Conservation (phyloP, 2,329 filamentous ascomycete species). For the Sclerotinia trifoliorum region DNA sequence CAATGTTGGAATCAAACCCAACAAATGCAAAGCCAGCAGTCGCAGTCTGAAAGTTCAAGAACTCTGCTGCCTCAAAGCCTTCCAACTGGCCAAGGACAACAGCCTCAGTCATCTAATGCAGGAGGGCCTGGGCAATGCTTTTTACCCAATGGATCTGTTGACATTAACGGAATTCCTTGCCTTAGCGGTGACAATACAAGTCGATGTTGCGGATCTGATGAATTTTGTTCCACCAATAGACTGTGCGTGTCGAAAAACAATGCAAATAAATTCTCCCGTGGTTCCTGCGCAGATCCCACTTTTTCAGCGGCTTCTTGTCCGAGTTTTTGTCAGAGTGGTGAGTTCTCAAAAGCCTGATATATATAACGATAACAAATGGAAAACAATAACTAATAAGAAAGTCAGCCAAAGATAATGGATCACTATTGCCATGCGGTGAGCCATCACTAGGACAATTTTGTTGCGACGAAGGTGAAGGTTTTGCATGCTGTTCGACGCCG, state of each 20-base stretch:
- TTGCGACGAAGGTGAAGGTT: constrained; percentile 28
- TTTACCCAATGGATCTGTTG: constrained; percentile 22
- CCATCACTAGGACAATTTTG: constrained; percentile 26
- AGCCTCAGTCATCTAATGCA: neutral
- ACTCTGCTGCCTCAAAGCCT: neutral
- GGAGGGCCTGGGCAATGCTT: constrained; percentile 21
- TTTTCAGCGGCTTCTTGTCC: constrained; percentile 25
- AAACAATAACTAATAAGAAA: neutral
- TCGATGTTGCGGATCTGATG: constrained; percentile 26
- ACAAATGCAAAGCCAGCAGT: neutral
- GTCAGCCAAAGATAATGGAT: constrained; percentile 22
- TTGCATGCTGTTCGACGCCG: constrained; percentile 22
- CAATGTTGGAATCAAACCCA: neutral
- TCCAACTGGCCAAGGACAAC: neutral
- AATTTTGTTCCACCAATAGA: constrained; percentile 28
- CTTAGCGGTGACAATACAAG: constrained; percentile 23
- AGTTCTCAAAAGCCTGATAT: constrained; percentile 4
- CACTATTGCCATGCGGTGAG: constrained; percentile 26
- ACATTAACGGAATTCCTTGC: constrained; percentile 26
- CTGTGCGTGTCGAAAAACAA: constrained; percentile 26
- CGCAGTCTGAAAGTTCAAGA: neutral
- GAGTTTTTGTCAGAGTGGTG: constrained; percentile 27
- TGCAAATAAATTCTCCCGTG: constrained; percentile 21
- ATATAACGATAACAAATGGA: neutral
- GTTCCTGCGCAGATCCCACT: constrained; percentile 26